Evolutionary conservation across 306 rosid species (phyloP).

Genomic region (Luffa acutangula): DNA sequence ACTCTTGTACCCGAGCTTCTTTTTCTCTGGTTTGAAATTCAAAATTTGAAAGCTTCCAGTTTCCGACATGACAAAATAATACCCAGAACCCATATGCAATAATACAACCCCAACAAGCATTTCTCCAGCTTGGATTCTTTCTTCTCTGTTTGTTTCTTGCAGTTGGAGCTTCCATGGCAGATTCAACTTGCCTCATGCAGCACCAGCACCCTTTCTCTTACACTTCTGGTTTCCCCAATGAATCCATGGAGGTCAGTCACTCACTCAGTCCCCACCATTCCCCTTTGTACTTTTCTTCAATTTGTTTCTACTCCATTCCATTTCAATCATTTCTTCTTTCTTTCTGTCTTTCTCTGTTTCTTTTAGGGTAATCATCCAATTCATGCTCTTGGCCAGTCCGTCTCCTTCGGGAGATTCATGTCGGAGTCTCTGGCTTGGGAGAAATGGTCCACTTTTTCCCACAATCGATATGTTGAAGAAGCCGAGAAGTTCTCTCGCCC

Average conservation of each 20-base stretch:
- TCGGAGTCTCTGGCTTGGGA: constrained; percentile 82
- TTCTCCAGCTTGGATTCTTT: not conserved
- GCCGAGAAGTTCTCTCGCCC: constrained; percentile 76
- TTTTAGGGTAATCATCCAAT: constrained; percentile 46
- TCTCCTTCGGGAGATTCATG: constrained; percentile 84
- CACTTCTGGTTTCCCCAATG: constrained; percentile 62
- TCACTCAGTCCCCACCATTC: not conserved
- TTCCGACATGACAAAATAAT: not conserved
- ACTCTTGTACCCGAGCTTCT: not conserved
- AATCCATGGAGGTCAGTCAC: constrained; percentile 58
- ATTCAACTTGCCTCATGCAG: constrained; percentile 82
- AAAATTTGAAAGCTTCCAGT: not conserved
- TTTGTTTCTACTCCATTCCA: not conserved
- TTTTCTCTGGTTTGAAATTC: constrained; percentile 17
- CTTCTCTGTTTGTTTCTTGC: not conserved
- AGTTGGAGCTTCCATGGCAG: constrained; percentile 48
- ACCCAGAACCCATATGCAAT: constrained; percentile 1
- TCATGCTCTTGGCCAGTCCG: constrained; percentile 74
- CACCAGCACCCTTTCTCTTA: constrained; percentile 68
- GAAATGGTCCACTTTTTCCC: constrained; percentile 75
- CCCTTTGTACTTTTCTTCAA: not conserved
- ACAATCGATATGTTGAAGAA: constrained; percentile 90
- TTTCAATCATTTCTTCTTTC: constrained; percentile 3
- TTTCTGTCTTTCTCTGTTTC: not conserved
- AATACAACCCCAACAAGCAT: not conserved